Evolutionary conservation across 2,329 filamentous ascomycete genomes (phyloP).

Genomic region (Fusarium buharicum): DNA sequence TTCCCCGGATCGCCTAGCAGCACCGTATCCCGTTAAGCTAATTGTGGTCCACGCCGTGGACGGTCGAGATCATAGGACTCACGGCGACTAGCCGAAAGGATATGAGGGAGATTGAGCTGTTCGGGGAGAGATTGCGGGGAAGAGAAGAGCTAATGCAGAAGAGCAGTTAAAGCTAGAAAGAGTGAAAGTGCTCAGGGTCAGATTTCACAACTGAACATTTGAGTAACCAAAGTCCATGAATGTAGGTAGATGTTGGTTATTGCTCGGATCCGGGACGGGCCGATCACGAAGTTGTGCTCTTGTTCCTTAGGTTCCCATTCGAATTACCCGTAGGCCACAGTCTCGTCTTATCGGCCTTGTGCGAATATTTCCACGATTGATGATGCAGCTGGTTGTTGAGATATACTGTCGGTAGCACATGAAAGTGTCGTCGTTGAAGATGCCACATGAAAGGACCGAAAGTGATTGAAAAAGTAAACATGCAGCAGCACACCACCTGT

Average conservation of each 20-base stretch:
- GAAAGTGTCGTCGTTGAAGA: constrained; percentile 2
- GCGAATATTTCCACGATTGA: background rate
- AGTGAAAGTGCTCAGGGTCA: background rate
- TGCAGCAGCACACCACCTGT: constrained; percentile 16
- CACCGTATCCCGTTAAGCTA: too few species aligned
- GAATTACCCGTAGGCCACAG: background rate
- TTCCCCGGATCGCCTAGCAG: constrained; percentile 15
- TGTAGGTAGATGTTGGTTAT: background rate
- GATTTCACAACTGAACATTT: background rate
- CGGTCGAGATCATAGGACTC: constrained; percentile 3
- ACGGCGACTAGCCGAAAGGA: constrained; percentile 3
- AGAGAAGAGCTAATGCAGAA: constrained; percentile 1
- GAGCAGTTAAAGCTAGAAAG: background rate
- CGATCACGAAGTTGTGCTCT: background rate
- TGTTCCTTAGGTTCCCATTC: background rate
- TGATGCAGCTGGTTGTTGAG: constrained; percentile 14
- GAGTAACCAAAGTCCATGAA: background rate
- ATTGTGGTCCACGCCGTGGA: background rate
- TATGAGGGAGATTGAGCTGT: constrained; percentile 13
- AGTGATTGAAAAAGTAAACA: constrained; percentile 20
- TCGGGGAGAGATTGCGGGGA: constrained; percentile 31
- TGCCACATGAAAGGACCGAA: constrained; percentile 19
- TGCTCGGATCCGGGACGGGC: constrained; percentile 1
- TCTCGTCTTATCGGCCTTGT: background rate
- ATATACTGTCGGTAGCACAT: constrained; percentile 6